Conservation (phyloP, 2,329 filamentous ascomycete genomes). For the Sclerotinia borealis region DNA sequence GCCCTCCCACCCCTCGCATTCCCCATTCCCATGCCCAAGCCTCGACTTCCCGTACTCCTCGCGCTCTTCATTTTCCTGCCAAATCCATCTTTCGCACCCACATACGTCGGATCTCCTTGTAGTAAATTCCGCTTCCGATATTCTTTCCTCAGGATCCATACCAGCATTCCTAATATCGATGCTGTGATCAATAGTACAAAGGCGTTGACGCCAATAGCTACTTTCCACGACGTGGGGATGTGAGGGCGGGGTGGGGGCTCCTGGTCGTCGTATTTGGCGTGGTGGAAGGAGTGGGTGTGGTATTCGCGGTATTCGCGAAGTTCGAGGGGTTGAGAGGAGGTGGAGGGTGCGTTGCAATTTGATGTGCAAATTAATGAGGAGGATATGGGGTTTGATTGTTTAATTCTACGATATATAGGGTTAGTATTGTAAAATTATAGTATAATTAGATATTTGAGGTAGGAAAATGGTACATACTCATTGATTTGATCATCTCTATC, state of each 20-base stretch:
- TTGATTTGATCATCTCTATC: neutral
- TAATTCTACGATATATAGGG: neutral
- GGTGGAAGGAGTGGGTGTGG: neutral
- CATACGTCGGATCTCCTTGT: neutral
- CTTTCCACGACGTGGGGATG: conserved; percentile 12
- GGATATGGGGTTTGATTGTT: neutral
- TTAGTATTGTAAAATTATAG: neutral
- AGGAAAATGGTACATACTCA: neutral
- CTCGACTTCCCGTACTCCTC: neutral
- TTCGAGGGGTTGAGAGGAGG: neutral
- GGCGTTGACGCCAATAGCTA: conserved; percentile 9
- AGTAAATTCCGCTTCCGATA: conserved; percentile 1
- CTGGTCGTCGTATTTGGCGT: neutral
- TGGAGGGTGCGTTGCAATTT: neutral
- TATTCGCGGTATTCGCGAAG: neutral
- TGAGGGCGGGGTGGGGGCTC: neutral
- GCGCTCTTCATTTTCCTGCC: conserved; percentile 11
- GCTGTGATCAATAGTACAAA: conserved; percentile 11
- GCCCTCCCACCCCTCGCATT: neutral
- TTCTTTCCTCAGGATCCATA: conserved; percentile 7
- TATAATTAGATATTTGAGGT: neutral
- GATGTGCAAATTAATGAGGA: neutral
- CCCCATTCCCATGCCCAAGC: neutral
- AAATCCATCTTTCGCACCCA: conserved; percentile 9
- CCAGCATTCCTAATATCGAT: conserved; percentile 9